Evolutionary conservation across 2,329 filamentous ascomycete species (phyloP), one percentile per base, ranked within the genome.

Genomic region (Cladosporium oxysporum): DNA sequence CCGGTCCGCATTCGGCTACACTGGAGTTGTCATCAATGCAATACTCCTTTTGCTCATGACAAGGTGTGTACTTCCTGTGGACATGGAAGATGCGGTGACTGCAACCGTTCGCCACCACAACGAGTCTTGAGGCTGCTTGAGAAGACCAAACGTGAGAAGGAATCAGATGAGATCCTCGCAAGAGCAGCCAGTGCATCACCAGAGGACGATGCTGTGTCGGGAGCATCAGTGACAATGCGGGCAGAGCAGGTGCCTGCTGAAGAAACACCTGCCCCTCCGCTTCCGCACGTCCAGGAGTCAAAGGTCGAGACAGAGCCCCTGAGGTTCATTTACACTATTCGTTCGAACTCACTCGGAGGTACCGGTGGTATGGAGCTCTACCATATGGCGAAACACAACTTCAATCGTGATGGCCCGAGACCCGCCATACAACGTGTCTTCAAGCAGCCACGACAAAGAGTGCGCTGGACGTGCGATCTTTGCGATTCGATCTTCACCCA

Each of bases 21-120:
- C 76, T 87, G 89, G 71, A 89, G 86, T 69, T 97, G 93, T 78
- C 93, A 97, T 79, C 84, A 87, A 71, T 97, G 93, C 81, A 86
- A 88, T 66, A 87, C 89, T 16, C 85, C 86, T 28, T 96, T 94
- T 76, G 89, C 90, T 65, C 78, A 85, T 23, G 86, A 89, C 72
- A 92, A 90, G 79, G 83, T 90, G 67, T 97, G 93, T 79, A 78
- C 84, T 69, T 87, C 86, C 70, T 97, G 93, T 81, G 85, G 90
- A 71, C 93, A 97, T 79, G 82, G 83, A 57, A 87, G 91, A 70
- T 97, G 93, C 85, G 90, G 87, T 74, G 88, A 90, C 74, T 97
- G 93, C 77, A 86, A 88, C 31, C 88, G 91, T 64, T 87, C 90
- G 72, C 93, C 93, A 37, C 82, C 85, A 62, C 88, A 88, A 80